A percentile compares a stretch with the other conserved stretches of the same genome.
Evolutionary conservation across 2,329 filamentous ascomycete species (phyloP).

Genomic region (Fusarium lyarnte): DNA sequence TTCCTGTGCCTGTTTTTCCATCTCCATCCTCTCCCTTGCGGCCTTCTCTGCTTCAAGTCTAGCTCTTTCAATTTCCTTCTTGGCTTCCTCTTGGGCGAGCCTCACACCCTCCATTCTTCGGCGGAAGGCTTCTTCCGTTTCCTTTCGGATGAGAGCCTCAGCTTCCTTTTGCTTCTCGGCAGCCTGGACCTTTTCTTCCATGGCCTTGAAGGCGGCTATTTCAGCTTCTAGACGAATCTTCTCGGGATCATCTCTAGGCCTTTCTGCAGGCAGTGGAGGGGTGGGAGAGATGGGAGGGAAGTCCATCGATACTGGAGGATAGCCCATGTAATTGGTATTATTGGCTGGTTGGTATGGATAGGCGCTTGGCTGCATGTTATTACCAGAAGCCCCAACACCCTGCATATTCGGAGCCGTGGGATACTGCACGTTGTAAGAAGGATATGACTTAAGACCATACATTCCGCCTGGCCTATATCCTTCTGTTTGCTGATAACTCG

Average conservation of each 20-base stretch:
- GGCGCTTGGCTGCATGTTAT: too few species aligned
- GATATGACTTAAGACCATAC: too few species aligned
- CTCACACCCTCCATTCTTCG: conserved; percentile 40
- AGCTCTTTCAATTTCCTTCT: conserved; percentile 51
- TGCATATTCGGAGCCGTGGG: too few species aligned
- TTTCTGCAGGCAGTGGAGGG: too few species aligned
- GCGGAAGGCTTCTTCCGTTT: conserved; percentile 48
- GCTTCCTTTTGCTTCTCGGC: not conserved
- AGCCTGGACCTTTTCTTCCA: not conserved
- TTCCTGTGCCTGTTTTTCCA: conserved; percentile 36
- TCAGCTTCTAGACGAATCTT: not conserved
- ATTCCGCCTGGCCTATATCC: too few species aligned
- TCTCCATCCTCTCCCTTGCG: conserved; percentile 57
- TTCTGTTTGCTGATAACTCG: too few species aligned
- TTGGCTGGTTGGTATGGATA: too few species aligned
- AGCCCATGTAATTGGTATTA: too few species aligned
- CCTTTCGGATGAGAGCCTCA: not conserved
- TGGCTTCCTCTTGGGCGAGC: conserved; percentile 33
- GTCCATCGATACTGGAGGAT: too few species aligned
- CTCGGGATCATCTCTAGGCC: not conserved
- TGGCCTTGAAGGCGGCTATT: not conserved
- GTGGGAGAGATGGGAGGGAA: too few species aligned
- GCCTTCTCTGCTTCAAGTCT: conserved; percentile 53
- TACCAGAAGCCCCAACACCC: too few species aligned
- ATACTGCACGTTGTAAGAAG: too few species aligned